phyloP scores from a whole-genome alignment of 805 yeast genomes.

The Groenewaldozyma tartarivorans region DNA sequence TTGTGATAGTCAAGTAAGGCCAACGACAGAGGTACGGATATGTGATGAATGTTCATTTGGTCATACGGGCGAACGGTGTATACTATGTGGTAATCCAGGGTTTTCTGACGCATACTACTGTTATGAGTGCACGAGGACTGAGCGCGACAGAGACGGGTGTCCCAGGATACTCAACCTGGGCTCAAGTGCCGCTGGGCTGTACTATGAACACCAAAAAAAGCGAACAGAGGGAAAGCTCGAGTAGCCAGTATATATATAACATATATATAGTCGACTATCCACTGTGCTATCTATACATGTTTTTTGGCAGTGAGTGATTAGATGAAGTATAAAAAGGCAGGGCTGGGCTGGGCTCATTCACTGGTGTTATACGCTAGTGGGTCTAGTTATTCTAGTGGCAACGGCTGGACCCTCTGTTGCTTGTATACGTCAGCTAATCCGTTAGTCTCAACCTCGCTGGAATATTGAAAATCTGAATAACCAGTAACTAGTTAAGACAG shows the following conservation, averaged over 20 bases:
- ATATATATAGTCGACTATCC: too few relatives aligned
- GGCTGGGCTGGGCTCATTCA: too few relatives aligned
- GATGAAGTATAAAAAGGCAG: too few relatives aligned
- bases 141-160: constrained; percentile 85
- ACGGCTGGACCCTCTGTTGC: too few relatives aligned
- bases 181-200: constrained; percentile 56
- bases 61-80: constrained; percentile 51
- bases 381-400: too few relatives aligned
- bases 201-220: constrained; percentile 38
- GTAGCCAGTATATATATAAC: neutral
- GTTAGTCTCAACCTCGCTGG: too few relatives aligned
- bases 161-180: constrained; percentile 79
- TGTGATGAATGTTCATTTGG: constrained; percentile 86
- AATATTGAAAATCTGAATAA: too few relatives aligned
- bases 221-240: neutral
- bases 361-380: too few relatives aligned
- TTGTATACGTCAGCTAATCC: too few relatives aligned
- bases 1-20: constrained; percentile 78
- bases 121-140: constrained; percentile 69
- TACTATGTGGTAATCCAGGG: constrained; percentile 66
- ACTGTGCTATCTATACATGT: too few relatives aligned
- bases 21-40: constrained; percentile 53
- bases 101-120: constrained; percentile 73
- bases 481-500: too few relatives aligned
- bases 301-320: too few relatives aligned